Conservation (phyloP, 139 green algal genomes). For the Limnomonas spitsbergensis region DNA sequence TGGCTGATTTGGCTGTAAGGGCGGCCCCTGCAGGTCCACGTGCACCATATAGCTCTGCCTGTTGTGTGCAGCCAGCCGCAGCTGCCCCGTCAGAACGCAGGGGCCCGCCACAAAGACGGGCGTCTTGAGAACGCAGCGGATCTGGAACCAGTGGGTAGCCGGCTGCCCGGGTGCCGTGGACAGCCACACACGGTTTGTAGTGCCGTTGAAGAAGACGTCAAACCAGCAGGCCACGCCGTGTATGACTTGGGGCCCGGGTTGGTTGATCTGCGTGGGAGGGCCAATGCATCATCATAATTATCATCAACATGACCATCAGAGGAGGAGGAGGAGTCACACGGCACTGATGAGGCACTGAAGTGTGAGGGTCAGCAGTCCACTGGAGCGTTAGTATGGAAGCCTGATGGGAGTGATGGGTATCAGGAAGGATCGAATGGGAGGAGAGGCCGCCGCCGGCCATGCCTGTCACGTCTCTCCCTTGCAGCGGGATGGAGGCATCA, state of each 20-base stretch:
- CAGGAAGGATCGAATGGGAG: too few species aligned
- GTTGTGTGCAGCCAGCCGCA: slow-evolving; percentile 68
- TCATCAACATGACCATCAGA: too few species aligned
- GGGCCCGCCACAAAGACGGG: slow-evolving; percentile 38
- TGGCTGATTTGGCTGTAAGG: slow-evolving; percentile 30
- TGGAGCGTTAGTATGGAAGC: too few species aligned
- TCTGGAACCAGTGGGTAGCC: slow-evolving; percentile 86
- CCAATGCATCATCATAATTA: too few species aligned
- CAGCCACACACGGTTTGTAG: slow-evolving; percentile 66
- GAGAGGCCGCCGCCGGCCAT: too few species aligned
- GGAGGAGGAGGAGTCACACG: too few species aligned
- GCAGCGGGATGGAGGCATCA: too few species aligned
- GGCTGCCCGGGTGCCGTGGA: slow-evolving; percentile 87
- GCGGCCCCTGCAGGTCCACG: slow-evolving; percentile 56
- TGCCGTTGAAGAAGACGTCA: slow-evolving; percentile 88
- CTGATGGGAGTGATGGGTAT: too few species aligned
- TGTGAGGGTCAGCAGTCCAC: too few species aligned
- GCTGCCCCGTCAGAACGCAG: slow-evolving; percentile 46
- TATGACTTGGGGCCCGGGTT: slow-evolving; percentile 53
- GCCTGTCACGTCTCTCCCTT: too few species aligned
- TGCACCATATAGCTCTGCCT: slow-evolving; percentile 80
- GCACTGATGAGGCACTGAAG: too few species aligned
- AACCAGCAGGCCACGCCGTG: slow-evolving; percentile 94
- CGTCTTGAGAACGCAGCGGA: slow-evolving; percentile 76
- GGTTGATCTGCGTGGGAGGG: too few species aligned